phyloP scores from a whole-genome alignment of 495 filamentous ascomycete genomes.

The Aspergillus leporis region DNA sequence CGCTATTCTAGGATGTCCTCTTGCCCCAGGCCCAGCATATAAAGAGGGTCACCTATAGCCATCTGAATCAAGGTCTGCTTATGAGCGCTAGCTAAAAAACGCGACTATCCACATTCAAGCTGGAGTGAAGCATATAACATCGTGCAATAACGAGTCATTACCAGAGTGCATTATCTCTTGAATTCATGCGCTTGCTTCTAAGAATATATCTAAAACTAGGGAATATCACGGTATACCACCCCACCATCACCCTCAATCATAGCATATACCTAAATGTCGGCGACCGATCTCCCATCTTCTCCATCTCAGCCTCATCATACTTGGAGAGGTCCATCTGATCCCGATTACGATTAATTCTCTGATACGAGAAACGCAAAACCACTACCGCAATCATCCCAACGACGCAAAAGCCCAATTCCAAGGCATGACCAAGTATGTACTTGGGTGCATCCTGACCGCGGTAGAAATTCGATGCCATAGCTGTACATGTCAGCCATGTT shows the following conservation, averaged over 20 bases:
- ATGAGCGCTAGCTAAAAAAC: too few relatives aligned
- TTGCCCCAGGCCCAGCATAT: too few relatives aligned
- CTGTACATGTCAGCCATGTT: constrained; percentile 19
- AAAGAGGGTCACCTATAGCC: too few relatives aligned
- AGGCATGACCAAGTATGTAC: constrained; percentile 66
- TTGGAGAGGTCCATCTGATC: constrained; percentile 51
- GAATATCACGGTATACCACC: background rate
- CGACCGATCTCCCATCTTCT: constrained; percentile 63
- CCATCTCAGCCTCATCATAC: constrained; percentile 55
- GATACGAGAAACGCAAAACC: constrained; percentile 57
- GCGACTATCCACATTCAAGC: too few relatives aligned
- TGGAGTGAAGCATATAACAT: too few relatives aligned
- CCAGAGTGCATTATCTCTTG: too few relatives aligned
- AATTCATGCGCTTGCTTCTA: too few relatives aligned
- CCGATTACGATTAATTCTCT: constrained; percentile 59
- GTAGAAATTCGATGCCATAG: constrained; percentile 80
- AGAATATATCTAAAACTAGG: background rate
- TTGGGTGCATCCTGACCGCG: constrained; percentile 60
- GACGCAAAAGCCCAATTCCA: constrained; percentile 69
- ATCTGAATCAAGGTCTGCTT: too few relatives aligned
- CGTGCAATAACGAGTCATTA: too few relatives aligned
- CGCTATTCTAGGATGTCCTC: too few relatives aligned
- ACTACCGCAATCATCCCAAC: constrained; percentile 59
- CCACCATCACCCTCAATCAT: constrained; percentile 7
- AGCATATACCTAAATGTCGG: constrained; percentile 64